Base-by-base conservation (phyloP, 768 basidiomycete species). In the Tremella yokohamensis region DNA sequence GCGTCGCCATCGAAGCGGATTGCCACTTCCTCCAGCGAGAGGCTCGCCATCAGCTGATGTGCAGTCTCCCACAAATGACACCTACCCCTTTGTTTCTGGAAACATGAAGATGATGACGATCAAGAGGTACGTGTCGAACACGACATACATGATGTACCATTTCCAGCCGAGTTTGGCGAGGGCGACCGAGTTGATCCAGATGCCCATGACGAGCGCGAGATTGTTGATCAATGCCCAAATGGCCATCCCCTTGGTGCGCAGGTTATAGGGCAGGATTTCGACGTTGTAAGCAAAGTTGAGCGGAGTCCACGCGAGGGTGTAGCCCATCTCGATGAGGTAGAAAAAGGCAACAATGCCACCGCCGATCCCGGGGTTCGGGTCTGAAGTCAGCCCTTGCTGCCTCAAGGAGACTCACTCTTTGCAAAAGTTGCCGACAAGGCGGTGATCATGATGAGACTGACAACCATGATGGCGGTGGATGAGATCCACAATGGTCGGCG, bases 401-500 rank as follows among this genome's bases (percentile, higher is more conserved):
- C 40, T 29, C 42, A 9, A 2, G 4, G 45, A 51, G 2, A 34
- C 29, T 34, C 29, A 34, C 29, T 16, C 18, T 9, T 24, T 7
- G 24, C 15, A 25, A 13, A 34, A 11, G 29, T 34, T 34, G 29
- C 29, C 11, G 29, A 34, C 1, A 66, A 42, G 15, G 45, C 65
- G 2, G 65, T 60, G 19, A 63, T 44, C 40, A 57, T 39, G 42
- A 37, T 40, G 52, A 63, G 61, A 22, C 11, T 34, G 47, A 57
- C 47, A 26, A 65, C 37, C 58, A 65, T 49, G 37, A 56, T 40
- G n/a, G 37, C 34, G 44, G 37, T 38, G n/a, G 61, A 44, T 13
- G 50, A 44, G 45, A 71, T 18, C 37, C 66, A 65, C 6, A 65
- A 50, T 19, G 49, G 52, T 20, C 65, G 57, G 9, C 54, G 44